A percentile compares a stretch with the other conserved stretches of the same genome.
Evolutionary conservation across 352 stramenopile species (phyloP).

Genomic region (Globisporangium barbulae): DNA sequence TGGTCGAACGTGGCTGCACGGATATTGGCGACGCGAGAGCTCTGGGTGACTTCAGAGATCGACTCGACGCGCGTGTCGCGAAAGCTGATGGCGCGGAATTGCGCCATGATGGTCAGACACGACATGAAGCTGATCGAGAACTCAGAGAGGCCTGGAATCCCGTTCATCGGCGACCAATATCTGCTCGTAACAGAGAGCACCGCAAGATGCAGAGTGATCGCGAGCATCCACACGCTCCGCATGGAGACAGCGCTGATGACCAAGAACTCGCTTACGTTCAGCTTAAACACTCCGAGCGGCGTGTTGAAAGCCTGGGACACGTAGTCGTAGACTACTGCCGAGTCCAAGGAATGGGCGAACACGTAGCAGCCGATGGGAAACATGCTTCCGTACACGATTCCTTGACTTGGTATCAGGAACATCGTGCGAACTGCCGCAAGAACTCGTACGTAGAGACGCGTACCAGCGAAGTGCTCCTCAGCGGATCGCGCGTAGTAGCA

Average conservation of each 20-base stretch:
- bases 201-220: slow-evolving; percentile 14
- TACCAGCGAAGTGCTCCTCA: background rate
- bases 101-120: slow-evolving; percentile 14
- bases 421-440: slow-evolving; percentile 13
- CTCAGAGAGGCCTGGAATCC: slow-evolving; percentile 5
- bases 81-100: slow-evolving; percentile 2
- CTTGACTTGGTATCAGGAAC: slow-evolving; percentile 30
- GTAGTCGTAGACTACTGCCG: slow-evolving; percentile 20
- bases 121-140: slow-evolving; percentile 15
- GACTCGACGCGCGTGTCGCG: slow-evolving; percentile 11
- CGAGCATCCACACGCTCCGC: slow-evolving; percentile 20
- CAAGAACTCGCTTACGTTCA: slow-evolving; percentile 14
- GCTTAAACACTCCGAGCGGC: slow-evolving; percentile 9
- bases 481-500: slow-evolving; percentile 10
- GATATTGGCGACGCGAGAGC: background rate
- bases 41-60: slow-evolving; percentile 7
- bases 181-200: slow-evolving; percentile 4
- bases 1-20: background rate
- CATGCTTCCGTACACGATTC: slow-evolving; percentile 30
- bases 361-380: slow-evolving; percentile 32
- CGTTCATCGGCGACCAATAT: slow-evolving; percentile 4
- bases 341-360: slow-evolving; percentile 28
- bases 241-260: slow-evolving; percentile 10
- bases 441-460: background rate
- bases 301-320: slow-evolving; percentile 23